Percentiles rank a stretch among this genome's conserved stretches.
phyloP scores from a whole-genome alignment of 768 basidiomycete genomes.

The Trametes cubensis region DNA sequence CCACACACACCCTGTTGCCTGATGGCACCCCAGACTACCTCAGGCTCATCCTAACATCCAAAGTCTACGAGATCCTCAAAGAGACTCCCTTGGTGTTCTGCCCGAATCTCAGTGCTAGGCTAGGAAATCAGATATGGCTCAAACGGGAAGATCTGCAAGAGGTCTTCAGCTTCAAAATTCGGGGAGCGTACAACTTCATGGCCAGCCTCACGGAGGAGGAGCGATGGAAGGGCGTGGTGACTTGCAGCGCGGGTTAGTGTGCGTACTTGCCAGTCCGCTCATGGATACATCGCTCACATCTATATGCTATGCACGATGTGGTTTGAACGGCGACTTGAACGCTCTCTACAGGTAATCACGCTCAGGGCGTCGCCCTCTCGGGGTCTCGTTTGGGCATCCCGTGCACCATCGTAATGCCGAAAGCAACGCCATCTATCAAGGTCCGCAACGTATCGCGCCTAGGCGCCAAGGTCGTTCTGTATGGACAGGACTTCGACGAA shows the following conservation, averaged over 20 bases:
- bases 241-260: conserved; percentile 96
- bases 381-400: conserved; percentile 85
- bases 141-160: conserved; percentile 97
- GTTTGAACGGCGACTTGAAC: not conserved
- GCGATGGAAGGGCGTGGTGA: conserved; percentile 95
- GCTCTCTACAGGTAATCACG: conserved; percentile 81
- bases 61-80: conserved; percentile 86
- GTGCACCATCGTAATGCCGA: conserved; percentile 99
- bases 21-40: conserved; percentile 84
- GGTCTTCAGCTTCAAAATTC: conserved; percentile 98
- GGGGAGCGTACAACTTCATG: conserved; percentile 99
- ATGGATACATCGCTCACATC: conserved; percentile 7
- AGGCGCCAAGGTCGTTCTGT: conserved; percentile 91
- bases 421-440: conserved; percentile 94
- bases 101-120: conserved; percentile 78
- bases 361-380: conserved; percentile 97
- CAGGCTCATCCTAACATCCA: conserved; percentile 82
- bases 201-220: conserved; percentile 84
- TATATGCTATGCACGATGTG: conserved; percentile 7
- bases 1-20: conserved; percentile 64
- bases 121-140: conserved; percentile 94
- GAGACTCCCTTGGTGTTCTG: conserved; percentile 91
- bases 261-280: conserved; percentile 38
- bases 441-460: conserved; percentile 92
- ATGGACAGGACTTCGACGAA: conserved; percentile 93